Base-by-base conservation (phyloP, 257 asterid genomes). In the Thymus quinquecostatus region DNA sequence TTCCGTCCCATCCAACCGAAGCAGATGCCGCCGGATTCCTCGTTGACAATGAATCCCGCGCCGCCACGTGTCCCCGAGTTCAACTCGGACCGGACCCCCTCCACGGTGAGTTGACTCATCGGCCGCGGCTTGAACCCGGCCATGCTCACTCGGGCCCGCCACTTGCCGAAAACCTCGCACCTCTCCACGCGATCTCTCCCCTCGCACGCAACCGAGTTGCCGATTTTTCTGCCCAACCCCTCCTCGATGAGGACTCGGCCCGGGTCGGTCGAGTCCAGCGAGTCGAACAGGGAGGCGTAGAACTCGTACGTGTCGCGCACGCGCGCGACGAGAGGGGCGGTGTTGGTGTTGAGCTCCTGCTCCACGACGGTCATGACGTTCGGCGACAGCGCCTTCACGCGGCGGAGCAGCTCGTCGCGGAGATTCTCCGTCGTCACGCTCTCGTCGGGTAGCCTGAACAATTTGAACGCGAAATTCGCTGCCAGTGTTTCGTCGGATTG, bases 1-100 rank as follows among this genome's bases (percentile, higher is more conserved):
- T 84, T 83, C 66, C 96, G 90, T 81, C 92, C 98, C 92, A 79
- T 86, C 98, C 98, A 92, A 8, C 96, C 94, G 74, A 92, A 85
- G 80, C 86, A 74, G 77, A 92, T 82, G 30, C 92, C 96, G 27
- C 98, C 96, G 66, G 65, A 78, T 63, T 83, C 86, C 80, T 85
- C 89, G 66, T 70, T 82, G 30, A 92, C 90, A 30, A 85, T 88
- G 75, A 89, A 88, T 44, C 96, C 98, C 53, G 90, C 88, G 56
- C 83, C 86, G 96, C 92, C 96, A 88, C 96, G 94, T 89, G 94
- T 74, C 71, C 82, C 83, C 3, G 91, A 75, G 64, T 76, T 78
- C 10, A 92, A 86, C 75, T 86, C 86, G 3, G 79, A 57, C 0
- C 89, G 79, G n/a, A 92, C 85, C 29, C 88, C 83, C 8, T 89